Base-by-base conservation (phyloP, 225 moss, liverwort and hornwort genomes). In the Bryoerythrophyllum caledonicum region DNA sequence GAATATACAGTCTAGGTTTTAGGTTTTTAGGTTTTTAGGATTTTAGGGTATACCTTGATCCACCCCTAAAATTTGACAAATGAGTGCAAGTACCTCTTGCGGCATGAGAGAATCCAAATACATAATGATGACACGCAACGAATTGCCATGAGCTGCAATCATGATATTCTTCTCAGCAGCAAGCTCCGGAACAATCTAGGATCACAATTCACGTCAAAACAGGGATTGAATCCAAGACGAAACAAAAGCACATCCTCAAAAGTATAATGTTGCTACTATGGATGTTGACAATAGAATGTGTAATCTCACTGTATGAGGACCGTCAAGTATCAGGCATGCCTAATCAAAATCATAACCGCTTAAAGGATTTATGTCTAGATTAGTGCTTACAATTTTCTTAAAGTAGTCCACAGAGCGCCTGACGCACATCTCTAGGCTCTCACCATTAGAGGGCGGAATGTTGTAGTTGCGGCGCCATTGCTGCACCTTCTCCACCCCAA, bases 91-190 rank as follows among this genome's bases (percentile, higher is more conserved):
- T 81, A 87, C 90, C 91, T 93, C 85, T 54, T 90, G 83, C 8
- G 93, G 86, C 0, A 91, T 91, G 37, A 93, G 88, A 63, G 88
- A 91, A 79, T 93, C 93, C 78, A 93, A 58, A 53, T 93, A 93
- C 93, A 93, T 93, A 46, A 93, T 93, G 43, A 93, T 91, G 55
- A 91, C 88, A 2, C 93, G 84, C 72, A 93, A 63, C 0, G 93
- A 93, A 60, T 93, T 93, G 10, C 93, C 93, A 60, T 91, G 91
- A 19, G 93, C 93, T 72, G 93, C 91, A 34, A 93, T 91, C 71
- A 93, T 69, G 28, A 93, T 81, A 70, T 90, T 91, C 80, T 83
- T 91, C 53, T 89, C 93, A 27, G 87, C 86, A 40, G 30, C 76
- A n/a, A 93, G 89, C 72, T 91, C 82, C 8, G 93, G 93, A 54